A percentile compares a stretch with the other conserved stretches of the same genome.
phyloP scores from a whole-genome alignment of 2,329 filamentous ascomycete genomes.

The Pseudovirgaria hyperparasitica region DNA sequence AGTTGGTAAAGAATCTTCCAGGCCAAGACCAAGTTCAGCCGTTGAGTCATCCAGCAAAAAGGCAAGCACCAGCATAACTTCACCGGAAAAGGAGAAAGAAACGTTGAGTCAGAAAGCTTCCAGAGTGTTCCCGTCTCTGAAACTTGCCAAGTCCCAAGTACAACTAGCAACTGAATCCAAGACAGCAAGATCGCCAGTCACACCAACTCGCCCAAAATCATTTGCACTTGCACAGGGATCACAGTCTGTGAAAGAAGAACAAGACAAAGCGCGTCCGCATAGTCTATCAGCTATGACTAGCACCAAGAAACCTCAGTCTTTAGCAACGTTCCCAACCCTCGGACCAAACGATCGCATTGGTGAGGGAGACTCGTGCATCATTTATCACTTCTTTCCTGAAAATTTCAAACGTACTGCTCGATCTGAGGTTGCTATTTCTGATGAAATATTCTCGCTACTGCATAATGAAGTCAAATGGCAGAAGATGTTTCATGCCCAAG shows the following conservation, averaged over 20 bases:
- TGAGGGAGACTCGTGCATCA: constrained; percentile 67
- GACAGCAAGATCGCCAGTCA: not conserved
- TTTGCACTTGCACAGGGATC: not conserved
- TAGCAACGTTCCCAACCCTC: constrained; percentile 25
- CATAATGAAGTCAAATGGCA: constrained; percentile 73
- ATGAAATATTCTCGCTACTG: constrained; percentile 55
- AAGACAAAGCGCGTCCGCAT: constrained; percentile 4
- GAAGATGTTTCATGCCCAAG: constrained; percentile 83
- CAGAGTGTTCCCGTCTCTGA: too few species aligned
- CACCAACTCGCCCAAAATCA: not conserved
- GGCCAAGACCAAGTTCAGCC: too few species aligned
- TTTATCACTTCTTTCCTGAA: constrained; percentile 53
- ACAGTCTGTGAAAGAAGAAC: not conserved
- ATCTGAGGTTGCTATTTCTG: constrained; percentile 30
- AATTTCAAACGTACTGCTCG: constrained; percentile 13
- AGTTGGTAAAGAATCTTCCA: too few species aligned
- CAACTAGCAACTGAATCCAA: not conserved
- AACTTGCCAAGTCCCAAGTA: not conserved
- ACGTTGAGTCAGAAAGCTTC: too few species aligned
- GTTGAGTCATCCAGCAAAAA: too few species aligned
- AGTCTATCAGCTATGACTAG: constrained; percentile 3
- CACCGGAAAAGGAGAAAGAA: too few species aligned
- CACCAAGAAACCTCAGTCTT: constrained; percentile 22
- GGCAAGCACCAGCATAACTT: too few species aligned
- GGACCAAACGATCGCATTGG: constrained; percentile 48